Base-by-base conservation (phyloP, 176 grass and related monocot species). In the Leersia perrieri region DNA sequence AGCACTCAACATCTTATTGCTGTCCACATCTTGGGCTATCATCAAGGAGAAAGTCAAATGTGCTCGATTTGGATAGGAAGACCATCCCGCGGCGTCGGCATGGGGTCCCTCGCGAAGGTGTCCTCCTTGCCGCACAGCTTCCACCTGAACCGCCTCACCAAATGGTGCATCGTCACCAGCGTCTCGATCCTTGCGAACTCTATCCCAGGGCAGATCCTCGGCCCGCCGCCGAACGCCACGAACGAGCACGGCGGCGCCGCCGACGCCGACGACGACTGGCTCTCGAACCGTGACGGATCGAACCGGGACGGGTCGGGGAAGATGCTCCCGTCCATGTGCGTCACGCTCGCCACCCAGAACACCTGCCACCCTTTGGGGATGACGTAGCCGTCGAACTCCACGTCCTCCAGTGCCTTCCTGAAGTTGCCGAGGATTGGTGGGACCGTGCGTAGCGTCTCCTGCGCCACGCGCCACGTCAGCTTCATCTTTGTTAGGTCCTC, bases 331-430 rank as follows among this genome's bases (percentile, higher is more conserved):
- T 92, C 80, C 90, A 86, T 83, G 11, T 89, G 87, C 11, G 87
- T 92, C 14, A 75, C 77, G 34, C 42, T 66, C 5, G 83, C 32
- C 18, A 9, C 33, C 90, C 83, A 92, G 32, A 92, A 86, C 30
- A 92, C 83, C 87, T 89, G 83, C 90, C 87, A 92, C 33, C 90
- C 87, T 68, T 86, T 84, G 0, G 83, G 90, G 47, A 89, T 86
- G 70, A 36, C 20, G 79, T 83, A 86, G n/a, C 86, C 87, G 5
- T 83, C 70, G 60, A 80, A 86, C 74, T 89, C 66, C 11, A 73
- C 6, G 40, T 92, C 90, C 55, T 34, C 34, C 9, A 32, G 33
- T 0, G 83, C 87, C 28, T 23, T 71, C 57, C 87, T 36, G 65
- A 92, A 89, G 80, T 26, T 84, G 18, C 90, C 80, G 63, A 92